These are phyloP conservation scores for Tolypocladium tundrense DNA, from an alignment of 2,329 filamentous ascomycete species.

Conservation along the genomic window DNA sequence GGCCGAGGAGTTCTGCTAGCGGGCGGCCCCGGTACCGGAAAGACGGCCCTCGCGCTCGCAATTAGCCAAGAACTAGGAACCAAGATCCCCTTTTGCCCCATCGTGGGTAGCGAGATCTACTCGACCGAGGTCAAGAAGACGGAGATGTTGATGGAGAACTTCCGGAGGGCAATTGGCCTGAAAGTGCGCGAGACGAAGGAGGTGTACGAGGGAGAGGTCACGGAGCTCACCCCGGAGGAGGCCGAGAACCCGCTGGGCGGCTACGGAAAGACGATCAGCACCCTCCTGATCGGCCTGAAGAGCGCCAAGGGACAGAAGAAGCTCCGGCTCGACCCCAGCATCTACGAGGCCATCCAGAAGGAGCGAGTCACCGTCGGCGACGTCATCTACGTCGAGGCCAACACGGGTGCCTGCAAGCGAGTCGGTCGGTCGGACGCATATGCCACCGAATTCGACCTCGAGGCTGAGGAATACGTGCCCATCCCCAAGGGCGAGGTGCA, in stretches of 20 bases:
- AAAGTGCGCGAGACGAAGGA: slow-evolving; percentile 98
- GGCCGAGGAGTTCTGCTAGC: slow-evolving; percentile 87
- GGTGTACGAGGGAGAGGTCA: slow-evolving; percentile 98
- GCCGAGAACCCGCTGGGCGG: slow-evolving; percentile 94
- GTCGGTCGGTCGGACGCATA: slow-evolving; percentile 95
- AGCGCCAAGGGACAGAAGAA: slow-evolving; percentile 97
- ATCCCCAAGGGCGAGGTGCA: slow-evolving; percentile 98
- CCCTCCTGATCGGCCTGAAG: slow-evolving; percentile 87
- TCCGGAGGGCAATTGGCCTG: slow-evolving; percentile 87
- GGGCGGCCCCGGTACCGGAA: slow-evolving; percentile 90
- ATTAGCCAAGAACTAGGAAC: slow-evolving; percentile 96
- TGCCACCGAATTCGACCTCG: slow-evolving; percentile 95
- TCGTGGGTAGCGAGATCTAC: slow-evolving; percentile 96
- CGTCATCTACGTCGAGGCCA: slow-evolving; percentile 98
- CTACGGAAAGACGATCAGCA: slow-evolving; percentile 96
- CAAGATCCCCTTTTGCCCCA: slow-evolving; percentile 96
- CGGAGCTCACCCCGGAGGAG: slow-evolving; percentile 94
- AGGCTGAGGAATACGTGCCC: slow-evolving; percentile 97
- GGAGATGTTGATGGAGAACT: slow-evolving; percentile 98
- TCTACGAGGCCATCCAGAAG: slow-evolving; percentile 98
- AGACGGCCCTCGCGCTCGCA: slow-evolving; percentile 89
- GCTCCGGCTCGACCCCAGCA: slow-evolving; percentile 89
- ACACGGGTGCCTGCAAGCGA: slow-evolving; percentile 95
- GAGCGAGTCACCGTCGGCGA: slow-evolving; percentile 93
- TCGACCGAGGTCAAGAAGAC: slow-evolving; percentile 99